Percentiles rank a stretch among this genome's conserved stretches.
These are phyloP conservation scores for Rauvolfia tetraphylla DNA, from an alignment of 257 asterid species.

Conservation along the genomic window DNA sequence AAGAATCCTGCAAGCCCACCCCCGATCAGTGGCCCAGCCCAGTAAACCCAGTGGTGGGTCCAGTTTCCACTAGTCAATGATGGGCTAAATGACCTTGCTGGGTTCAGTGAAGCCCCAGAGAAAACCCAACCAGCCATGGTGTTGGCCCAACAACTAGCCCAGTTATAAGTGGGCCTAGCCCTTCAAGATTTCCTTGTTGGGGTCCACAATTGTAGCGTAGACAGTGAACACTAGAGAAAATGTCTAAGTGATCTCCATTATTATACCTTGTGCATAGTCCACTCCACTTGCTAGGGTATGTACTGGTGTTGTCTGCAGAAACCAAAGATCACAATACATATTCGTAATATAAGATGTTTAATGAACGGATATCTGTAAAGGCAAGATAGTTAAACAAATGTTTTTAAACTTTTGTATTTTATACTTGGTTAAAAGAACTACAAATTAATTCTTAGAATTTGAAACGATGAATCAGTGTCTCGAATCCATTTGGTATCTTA, in stretches of 20 bases:
- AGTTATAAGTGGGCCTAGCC: conserved; percentile 77
- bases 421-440: too few relatives aligned
- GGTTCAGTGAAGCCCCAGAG: conserved; percentile 94
- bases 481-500: too few relatives aligned
- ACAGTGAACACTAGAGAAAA: conserved; percentile 80
- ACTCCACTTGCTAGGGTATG: conserved; percentile 77
- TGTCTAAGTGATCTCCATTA: conserved; percentile 81
- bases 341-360: not conserved
- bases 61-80: conserved; percentile 78
- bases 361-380: too few relatives aligned
- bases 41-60: conserved; percentile 91
- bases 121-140: conserved; percentile 95
- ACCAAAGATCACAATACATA: not conserved
- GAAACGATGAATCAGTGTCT: too few relatives aligned
- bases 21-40: conserved; percentile 93
- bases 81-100: conserved; percentile 89
- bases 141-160: conserved; percentile 87
- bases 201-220: too few relatives aligned
- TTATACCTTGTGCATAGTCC: conserved; percentile 55
- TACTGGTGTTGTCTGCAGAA: conserved; percentile 59
- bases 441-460: too few relatives aligned
- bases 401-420: too few relatives aligned
- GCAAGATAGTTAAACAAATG: too few relatives aligned
- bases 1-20: conserved; percentile 84
- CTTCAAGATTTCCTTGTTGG: conserved; percentile 70